Percentiles rank a stretch among this genome's conserved stretches.
phyloP scores from a whole-genome alignment of 208 protist species.

The Leishmania turanica region DNA sequence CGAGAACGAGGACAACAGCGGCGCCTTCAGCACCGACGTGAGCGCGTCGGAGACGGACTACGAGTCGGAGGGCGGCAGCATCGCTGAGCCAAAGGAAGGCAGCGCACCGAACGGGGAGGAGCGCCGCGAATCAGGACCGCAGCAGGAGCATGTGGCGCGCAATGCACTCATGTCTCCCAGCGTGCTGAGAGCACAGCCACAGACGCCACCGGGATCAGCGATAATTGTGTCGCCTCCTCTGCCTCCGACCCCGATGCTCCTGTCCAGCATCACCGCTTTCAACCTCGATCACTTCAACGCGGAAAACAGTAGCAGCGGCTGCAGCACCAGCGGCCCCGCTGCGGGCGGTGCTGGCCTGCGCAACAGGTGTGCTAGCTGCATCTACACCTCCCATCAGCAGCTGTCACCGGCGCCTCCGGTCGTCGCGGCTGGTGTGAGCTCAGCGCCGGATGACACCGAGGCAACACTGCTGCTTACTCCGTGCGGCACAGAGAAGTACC shows the following conservation, averaged over 20 bases:
- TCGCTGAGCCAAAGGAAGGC: background rate
- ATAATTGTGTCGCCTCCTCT: background rate
- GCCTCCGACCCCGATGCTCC: background rate
- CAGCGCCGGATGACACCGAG: slow-evolving; percentile 30
- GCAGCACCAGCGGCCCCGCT: background rate
- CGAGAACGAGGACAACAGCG: slow-evolving; percentile 33
- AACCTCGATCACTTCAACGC: background rate
- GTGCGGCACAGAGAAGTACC: slow-evolving; percentile 82
- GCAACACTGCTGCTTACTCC: slow-evolving; percentile 58
- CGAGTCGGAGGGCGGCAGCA: slow-evolving; percentile 23
- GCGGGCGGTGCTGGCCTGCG: background rate
- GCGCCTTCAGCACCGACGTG: slow-evolving; percentile 55
- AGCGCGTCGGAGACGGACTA: slow-evolving; percentile 50
- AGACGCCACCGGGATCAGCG: background rate
- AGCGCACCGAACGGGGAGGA: background rate
- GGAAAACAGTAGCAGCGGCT: background rate
- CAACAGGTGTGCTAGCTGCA: background rate
- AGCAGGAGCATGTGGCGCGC: background rate
- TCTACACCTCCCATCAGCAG: background rate
- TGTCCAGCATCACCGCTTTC: background rate
- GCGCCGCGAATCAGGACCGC: background rate
- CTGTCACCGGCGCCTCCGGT: background rate
- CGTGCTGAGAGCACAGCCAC: slow-evolving; percentile 1
- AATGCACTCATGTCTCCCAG: slow-evolving; percentile 1
- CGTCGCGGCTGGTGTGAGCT: background rate